phyloP scores from a whole-genome alignment of 2,329 filamentous ascomycete species.

The Endoconidiophora polonica region DNA sequence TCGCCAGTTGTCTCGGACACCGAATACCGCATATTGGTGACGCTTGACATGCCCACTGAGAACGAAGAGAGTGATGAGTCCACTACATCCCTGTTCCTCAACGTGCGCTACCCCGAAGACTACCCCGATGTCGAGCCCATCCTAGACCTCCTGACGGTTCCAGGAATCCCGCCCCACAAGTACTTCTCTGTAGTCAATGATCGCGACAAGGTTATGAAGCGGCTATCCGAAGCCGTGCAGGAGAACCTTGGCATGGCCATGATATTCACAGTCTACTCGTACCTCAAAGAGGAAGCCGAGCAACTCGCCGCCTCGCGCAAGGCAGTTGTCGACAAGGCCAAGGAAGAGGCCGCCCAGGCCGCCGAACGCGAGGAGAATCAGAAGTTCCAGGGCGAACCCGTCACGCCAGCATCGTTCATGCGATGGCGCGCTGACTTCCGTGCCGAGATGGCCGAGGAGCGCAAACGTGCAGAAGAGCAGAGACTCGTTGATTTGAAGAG shows the following conservation, averaged over 20 bases:
- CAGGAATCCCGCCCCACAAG: conserved; percentile 49
- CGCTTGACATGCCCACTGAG: conserved; percentile 59
- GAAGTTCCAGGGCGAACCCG: conserved; percentile 83
- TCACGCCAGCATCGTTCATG: conserved; percentile 73
- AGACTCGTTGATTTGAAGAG: conserved; percentile 70
- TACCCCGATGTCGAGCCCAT: conserved; percentile 80
- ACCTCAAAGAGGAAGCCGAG: conserved; percentile 83
- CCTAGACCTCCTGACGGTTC: conserved; percentile 61
- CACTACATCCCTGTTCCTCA: conserved; percentile 54
- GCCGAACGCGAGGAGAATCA: conserved; percentile 84
- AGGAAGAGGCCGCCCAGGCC: conserved; percentile 36
- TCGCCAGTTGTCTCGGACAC: conserved; percentile 68
- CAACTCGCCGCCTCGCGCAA: conserved; percentile 60
- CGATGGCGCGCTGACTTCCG: conserved; percentile 67
- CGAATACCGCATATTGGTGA: conserved; percentile 72
- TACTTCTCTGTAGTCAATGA: conserved; percentile 70
- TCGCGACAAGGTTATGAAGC: conserved; percentile 54
- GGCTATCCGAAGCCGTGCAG: conserved; percentile 58
- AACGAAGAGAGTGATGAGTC: conserved; percentile 45
- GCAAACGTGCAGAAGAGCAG: conserved; percentile 53
- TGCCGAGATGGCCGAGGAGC: conserved; percentile 63
- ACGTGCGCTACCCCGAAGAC: conserved; percentile 72
- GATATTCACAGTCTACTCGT: conserved; percentile 80
- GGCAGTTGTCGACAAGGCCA: conserved; percentile 40
- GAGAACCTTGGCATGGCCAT: conserved; percentile 96